Percentiles rank a stretch among this genome's conserved stretches.
Evolutionary conservation across 768 basidiomycete genomes (phyloP).

Genomic region (Naganishia randhawae): DNA sequence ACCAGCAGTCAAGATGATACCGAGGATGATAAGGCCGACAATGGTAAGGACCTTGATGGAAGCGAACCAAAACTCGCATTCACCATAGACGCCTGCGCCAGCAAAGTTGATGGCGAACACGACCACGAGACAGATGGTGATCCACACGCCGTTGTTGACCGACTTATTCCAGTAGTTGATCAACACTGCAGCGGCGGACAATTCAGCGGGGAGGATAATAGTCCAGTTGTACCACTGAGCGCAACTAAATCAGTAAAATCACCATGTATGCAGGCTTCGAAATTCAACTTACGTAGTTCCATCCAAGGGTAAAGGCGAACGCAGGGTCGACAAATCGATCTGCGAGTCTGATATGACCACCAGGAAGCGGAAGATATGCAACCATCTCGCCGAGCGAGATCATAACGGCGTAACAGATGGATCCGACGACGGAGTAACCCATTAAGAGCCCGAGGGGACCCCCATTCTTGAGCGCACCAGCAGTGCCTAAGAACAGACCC

Average conservation of each 20-base stretch:
- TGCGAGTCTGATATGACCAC: slow-evolving; percentile 43
- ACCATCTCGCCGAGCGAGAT: slow-evolving; percentile 42
- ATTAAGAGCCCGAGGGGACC: slow-evolving; percentile 44
- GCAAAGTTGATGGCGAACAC: slow-evolving; percentile 59
- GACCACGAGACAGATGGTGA: slow-evolving; percentile 69
- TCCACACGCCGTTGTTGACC: slow-evolving; percentile 71
- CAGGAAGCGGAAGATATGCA: slow-evolving; percentile 43
- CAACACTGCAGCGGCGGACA: slow-evolving; percentile 70
- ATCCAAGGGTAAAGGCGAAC: slow-evolving; percentile 52
- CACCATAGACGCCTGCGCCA: slow-evolving; percentile 49
- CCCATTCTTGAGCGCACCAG: slow-evolving; percentile 44
- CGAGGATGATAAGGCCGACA: slow-evolving; percentile 55
- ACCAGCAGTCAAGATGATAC: slow-evolving; percentile 76
- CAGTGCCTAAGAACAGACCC: slow-evolving; percentile 62
- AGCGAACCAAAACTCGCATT: slow-evolving; percentile 79
- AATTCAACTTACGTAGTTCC: slow-evolving; percentile 30
- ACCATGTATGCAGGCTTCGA: not conserved
- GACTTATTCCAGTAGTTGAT: slow-evolving; percentile 54
- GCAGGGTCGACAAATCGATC: slow-evolving; percentile 59
- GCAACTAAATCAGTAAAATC: not conserved
- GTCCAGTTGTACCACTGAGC: slow-evolving; percentile 53
- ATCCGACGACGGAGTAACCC: slow-evolving; percentile 36
- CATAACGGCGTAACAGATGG: slow-evolving; percentile 58
- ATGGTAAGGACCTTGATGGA: slow-evolving; percentile 78
- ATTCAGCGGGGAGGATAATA: slow-evolving; percentile 64